Evolutionary conservation across 2,329 filamentous ascomycete genomes (phyloP).

Genomic region (Tolypocladium nubicola): DNA sequence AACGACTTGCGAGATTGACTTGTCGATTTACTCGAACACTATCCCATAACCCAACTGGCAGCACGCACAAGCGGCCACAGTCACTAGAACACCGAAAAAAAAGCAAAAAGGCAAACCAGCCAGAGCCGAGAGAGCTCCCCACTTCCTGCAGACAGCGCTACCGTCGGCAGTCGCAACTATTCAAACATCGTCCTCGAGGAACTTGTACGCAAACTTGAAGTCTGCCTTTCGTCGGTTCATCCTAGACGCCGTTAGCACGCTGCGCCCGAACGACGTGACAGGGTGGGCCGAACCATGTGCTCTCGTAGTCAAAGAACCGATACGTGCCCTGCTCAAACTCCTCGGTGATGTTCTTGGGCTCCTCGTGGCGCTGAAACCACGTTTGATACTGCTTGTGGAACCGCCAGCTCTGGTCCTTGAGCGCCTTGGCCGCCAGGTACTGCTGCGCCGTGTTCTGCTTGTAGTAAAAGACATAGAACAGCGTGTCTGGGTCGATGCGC

Average conservation of each 20-base stretch:
- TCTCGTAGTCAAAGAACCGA: conserved; percentile 98
- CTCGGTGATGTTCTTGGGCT: conserved; percentile 96
- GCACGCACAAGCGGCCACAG: not conserved
- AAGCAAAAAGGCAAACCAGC: not conserved
- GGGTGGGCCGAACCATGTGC: conserved; percentile 69
- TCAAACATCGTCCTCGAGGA: conserved; percentile 70
- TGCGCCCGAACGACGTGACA: not conserved
- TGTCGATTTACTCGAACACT: not conserved
- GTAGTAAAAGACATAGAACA: conserved; percentile 99
- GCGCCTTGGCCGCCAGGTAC: conserved; percentile 87
- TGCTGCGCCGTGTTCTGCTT: conserved; percentile 94
- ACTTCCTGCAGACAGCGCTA: not conserved
- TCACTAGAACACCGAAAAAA: not conserved
- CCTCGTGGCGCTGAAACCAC: conserved; percentile 97
- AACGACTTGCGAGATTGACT: not conserved
- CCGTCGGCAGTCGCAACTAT: not conserved
- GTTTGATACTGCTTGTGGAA: conserved; percentile 99
- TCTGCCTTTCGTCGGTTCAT: conserved; percentile 98
- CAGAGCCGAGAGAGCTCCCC: not conserved
- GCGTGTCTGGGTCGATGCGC: conserved; percentile 85
- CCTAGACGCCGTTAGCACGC: conserved; percentile 41
- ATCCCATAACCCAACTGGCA: not conserved
- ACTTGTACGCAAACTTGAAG: conserved; percentile 98
- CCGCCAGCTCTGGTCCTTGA: conserved; percentile 97
- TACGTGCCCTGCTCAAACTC: conserved; percentile 99